These are phyloP conservation scores for Populus pruinosa DNA, from an alignment of 345 rosid species.

Conservation along the genomic window DNA sequence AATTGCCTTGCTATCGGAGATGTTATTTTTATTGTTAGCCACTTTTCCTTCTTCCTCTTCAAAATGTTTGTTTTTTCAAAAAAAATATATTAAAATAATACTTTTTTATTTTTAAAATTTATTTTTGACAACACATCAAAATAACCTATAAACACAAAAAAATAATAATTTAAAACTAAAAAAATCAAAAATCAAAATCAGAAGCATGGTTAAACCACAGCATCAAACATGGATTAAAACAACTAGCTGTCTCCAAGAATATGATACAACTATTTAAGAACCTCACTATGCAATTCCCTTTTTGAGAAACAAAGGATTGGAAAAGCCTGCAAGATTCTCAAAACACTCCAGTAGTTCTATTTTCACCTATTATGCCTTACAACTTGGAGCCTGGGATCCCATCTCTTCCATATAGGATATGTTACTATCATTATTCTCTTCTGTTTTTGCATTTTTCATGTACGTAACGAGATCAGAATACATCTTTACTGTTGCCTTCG, in stretches of 20 bases:
- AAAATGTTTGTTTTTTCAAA: no score
- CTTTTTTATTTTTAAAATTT: no score
- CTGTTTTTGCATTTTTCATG: conserved; percentile 15
- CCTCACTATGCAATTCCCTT: neutral
- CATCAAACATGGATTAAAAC: neutral
- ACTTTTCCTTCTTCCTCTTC: no score
- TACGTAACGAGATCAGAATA: conserved; percentile 27
- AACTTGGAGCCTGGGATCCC: conserved; percentile 3
- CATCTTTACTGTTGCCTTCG: conserved; percentile 34
- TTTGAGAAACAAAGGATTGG: neutral
- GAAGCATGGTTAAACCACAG: no score
- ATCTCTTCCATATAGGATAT: conserved; percentile 12
- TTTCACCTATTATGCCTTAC: neutral
- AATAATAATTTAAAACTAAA: no score
- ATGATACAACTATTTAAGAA: conserved; percentile 1
- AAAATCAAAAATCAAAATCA: no score
- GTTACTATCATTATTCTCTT: conserved; percentile 6
- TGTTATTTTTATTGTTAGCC: no score
- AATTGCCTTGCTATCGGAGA: no score
- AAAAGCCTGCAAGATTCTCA: conserved; percentile 1
- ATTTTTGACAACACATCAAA: no score
- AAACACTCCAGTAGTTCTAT: neutral
- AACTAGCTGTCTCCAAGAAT: neutral
- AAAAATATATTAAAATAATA: no score
- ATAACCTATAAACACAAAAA: no score